Evolutionary conservation across 768 basidiomycete genomes (phyloP), one percentile per base, ranked within the genome.

Genomic region (Serendipita sp.): DNA sequence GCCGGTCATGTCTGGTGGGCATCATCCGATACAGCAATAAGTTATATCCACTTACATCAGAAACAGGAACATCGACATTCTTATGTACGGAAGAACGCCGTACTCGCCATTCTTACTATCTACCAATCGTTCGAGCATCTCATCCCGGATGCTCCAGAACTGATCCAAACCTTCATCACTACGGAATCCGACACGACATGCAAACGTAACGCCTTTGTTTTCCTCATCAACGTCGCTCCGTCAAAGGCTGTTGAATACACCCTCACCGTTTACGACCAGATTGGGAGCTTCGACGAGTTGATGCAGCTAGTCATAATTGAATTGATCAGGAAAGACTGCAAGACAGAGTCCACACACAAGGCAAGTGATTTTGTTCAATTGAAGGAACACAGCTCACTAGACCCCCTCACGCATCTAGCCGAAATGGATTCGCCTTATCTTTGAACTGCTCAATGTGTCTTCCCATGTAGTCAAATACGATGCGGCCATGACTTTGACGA

Each of bases 401-500:
- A n/a, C n/a, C n/a, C n/a, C n/a, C n/a, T n/a, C n/a, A n/a, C n/a
- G n/a, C n/a, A 30, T 31, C 22, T 65, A 95, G 91, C 74, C 92
- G n/a, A 83, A 89, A 64, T 98, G 94, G 76, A 95, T 98, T 70
- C 84, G 91, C 26, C 83, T 82, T 72, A 91, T 98, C 70, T 92
- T 93, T 64, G 93, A 97, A 70, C 80, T 97, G 20, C 79, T 98
- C 53, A 89, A 88, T 69, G 85, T 88, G 1, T 78, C 88, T 0
- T 94, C 91, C 4, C 88, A 93, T 71, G 89, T 91, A 3, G 95
- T 97, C 64, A 96, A 95, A 72, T 98, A 98, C 69, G 96, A 98
- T 70, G 95, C 95, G 22, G 95, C 96, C 1, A 92, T 88, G 3
- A 95, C 91, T 2, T 79, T 98, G 43, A 98, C 96, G 0, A 84